These are phyloP conservation scores for Microcyclosporella mali DNA, from an alignment of 2,329 filamentous ascomycete genomes.

Conservation along the genomic window DNA sequence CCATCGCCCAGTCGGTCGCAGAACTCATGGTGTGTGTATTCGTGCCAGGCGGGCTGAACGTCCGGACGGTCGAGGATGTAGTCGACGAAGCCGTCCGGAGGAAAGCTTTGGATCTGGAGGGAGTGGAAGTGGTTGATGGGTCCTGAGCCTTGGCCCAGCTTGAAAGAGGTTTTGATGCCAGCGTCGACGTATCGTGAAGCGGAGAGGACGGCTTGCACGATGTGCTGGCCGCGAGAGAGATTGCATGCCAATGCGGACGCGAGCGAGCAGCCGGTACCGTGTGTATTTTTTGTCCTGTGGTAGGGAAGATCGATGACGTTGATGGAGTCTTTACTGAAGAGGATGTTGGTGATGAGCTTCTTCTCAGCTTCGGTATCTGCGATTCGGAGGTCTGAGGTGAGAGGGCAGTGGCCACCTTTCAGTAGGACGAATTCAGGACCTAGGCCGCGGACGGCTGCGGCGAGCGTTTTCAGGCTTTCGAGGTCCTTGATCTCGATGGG, in stretches of 20 bases:
- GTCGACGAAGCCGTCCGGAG: conserved; percentile 71
- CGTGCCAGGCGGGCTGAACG: conserved; percentile 66
- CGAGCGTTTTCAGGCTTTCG: conserved; percentile 63
- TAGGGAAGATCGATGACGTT: conserved; percentile 65
- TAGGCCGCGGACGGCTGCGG: conserved; percentile 57
- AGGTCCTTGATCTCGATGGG: conserved; percentile 49
- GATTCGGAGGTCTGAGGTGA: conserved; percentile 56
- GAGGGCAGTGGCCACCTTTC: conserved; percentile 85
- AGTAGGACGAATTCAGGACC: conserved; percentile 77
- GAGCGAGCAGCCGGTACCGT: conserved; percentile 90
- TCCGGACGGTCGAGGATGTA: conserved; percentile 72
- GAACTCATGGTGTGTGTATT: conserved; percentile 76
- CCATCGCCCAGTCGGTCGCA: conserved; percentile 70
- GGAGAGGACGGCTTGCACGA: conserved; percentile 57
- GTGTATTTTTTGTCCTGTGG: conserved; percentile 70
- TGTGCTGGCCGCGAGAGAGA: conserved; percentile 53
- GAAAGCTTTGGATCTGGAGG: conserved; percentile 60
- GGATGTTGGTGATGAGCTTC: conserved; percentile 67
- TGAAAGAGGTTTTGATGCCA: conserved; percentile 59
- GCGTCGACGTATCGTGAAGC: conserved; percentile 67
- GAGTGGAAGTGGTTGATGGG: conserved; percentile 78
- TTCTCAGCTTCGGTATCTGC: conserved; percentile 56
- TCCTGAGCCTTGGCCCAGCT: conserved; percentile 61
- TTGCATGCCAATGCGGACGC: conserved; percentile 79
- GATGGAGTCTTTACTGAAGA: conserved; percentile 57